Evolutionary conservation across 345 rosid species (phyloP), one percentile per base, ranked within the genome.

Genomic region (Nephelium lappaceum): DNA sequence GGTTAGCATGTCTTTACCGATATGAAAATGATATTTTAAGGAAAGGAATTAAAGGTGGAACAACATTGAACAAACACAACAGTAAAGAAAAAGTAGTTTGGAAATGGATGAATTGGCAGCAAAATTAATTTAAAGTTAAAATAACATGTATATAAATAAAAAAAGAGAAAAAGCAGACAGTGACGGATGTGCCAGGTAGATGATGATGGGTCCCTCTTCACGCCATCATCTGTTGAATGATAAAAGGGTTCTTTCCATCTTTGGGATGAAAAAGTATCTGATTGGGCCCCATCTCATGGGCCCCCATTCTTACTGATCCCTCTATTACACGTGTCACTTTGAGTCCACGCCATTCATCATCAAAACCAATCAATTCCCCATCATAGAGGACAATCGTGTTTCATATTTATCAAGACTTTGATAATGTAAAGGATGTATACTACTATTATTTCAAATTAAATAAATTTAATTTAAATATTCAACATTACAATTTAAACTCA

Each of bases 21-120:
- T 62, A 74, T 77, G 83, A 78, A 84, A 87, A 84, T 85, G 79
- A 82, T 87, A 85, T 85, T 88, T 85, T 84, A 85, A 82, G 86
- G 72, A 82, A 87, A 84, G 79, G 70, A 76, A 60, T 42, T 68
- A 71, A 82, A 87, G 80, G 67, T 21, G 1, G 76, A 67, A 43
- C 67, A 47, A 76, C 77, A 83, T 62, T 18, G n/a, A 45, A 69
- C 60, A 61, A 58, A 70, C 8, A 72, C 21, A 53, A 79, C 78
- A 75, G 78, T 49, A 81, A 85, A 85, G 85, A 63, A 71, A 83
- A 85, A 83, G 80, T 79, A 6, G 83, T 71, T 67, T 80, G 77
- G 83, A 74, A 49, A 0, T 14, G 15, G 55, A 49, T 49, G 62
- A n/a, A 57, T 57, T 79, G 79, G 78, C 74, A 58, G 36, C 75